phyloP scores from a whole-genome alignment of 164 flowering plant genomes.

The Vitis amurensis region DNA sequence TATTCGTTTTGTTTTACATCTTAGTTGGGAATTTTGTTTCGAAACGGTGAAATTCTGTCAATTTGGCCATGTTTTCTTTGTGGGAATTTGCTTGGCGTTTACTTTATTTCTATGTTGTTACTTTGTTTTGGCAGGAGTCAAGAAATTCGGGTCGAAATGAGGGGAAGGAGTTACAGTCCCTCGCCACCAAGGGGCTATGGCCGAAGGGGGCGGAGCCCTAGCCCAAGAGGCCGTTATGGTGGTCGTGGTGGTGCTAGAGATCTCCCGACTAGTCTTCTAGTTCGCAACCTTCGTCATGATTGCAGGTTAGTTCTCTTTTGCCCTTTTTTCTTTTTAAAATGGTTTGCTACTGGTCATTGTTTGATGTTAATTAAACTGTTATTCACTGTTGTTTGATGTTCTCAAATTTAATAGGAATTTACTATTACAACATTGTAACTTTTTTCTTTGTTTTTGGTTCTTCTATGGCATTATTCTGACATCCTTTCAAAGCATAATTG shows the following conservation, averaged over 20 bases:
- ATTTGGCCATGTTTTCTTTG: neutral
- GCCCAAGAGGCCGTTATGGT: slow-evolving; percentile 42
- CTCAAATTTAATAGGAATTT: neutral
- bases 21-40: no score
- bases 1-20: no score
- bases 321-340: neutral
- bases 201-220: slow-evolving; percentile 42
- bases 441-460: neutral
- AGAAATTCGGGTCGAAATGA: slow-evolving; percentile 20
- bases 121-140: neutral
- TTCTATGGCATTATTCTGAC: neutral
- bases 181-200: slow-evolving; percentile 50
- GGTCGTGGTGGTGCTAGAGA: slow-evolving; percentile 36
- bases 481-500: neutral
- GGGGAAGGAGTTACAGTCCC: slow-evolving; percentile 50
- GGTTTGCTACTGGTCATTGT: neutral
- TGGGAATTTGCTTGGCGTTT: no score
- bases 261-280: slow-evolving; percentile 48
- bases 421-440: neutral
- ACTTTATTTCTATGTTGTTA: no score
- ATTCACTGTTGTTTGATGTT: neutral
- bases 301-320: slow-evolving; percentile 32
- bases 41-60: no score
- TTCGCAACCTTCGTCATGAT: slow-evolving; percentile 55
- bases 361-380: neutral